Evolutionary conservation across 2,329 filamentous ascomycete species (phyloP), one percentile per base, ranked within the genome.

Genomic region (Ophiocordyceps sinensis): DNA sequence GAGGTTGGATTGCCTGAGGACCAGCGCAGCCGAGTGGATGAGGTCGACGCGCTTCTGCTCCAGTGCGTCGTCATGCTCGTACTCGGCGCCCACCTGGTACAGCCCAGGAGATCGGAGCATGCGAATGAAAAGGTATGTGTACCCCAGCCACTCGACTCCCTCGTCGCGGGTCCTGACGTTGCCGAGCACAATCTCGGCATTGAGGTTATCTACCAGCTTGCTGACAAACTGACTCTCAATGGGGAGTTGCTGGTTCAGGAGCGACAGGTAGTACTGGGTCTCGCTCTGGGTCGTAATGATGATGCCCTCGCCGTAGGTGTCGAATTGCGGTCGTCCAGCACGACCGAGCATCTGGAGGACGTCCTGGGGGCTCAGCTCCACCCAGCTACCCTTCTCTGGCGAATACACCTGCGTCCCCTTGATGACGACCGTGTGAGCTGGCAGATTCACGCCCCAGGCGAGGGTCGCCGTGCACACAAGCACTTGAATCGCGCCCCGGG

Each of bases 381-480:
- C 88, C 89, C 91, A 98, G 60, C 85, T 91, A 67, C 91, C 91
- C 67, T 95, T 96, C 59, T 98, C 91, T 0, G 91, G 91, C 0
- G 91, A 96, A 64, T 98, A 98, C 17, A 98, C 82, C 56, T 94
- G 87, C 1, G 91, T 98, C 42, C 91, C 91, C 64, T 98, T 98
- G 68, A 98, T 98, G 56, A 98, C 89, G 54, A 98, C 91, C 1
- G 91, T 96, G 56, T 98, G 91, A 2, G 91, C 91, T 5, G 91
- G 91, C 56, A 98, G 66, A 62, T 98, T 98, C 57, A 98, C 91
- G 77, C 91, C 91, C 91, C 91, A 98, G 21, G 91, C 91, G 41
- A 98, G 70, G n/a, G 91, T 98, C 32, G 93, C 89, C 32, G 91
- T 98, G 63, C 87, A 96, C 30, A 96, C 89, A 39, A 98, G 77